These are phyloP conservation scores for Rhododendron kiyosumense DNA, from an alignment of 148 eudicot species.

Conservation along the genomic window DNA sequence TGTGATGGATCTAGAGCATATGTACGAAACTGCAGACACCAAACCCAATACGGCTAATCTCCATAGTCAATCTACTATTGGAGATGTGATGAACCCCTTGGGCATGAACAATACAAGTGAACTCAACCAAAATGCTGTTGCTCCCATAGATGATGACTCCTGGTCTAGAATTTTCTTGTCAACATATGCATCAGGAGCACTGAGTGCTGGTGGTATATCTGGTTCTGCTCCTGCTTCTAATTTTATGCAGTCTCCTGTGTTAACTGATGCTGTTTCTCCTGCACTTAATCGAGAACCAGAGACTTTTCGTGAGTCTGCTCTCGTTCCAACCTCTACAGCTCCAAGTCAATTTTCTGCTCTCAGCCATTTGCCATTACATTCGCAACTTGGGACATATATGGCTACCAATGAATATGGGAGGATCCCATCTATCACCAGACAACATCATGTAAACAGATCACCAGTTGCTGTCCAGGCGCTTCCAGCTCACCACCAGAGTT, in stretches of 20 bases:
- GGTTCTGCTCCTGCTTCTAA: constrained; percentile 16
- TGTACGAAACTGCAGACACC: constrained; percentile 32
- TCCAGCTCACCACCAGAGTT: constrained; percentile 38
- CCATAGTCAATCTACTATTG: constrained; percentile 20
- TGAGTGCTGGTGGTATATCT: constrained; percentile 22
- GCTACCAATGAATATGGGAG: constrained; percentile 36
- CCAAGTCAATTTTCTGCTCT: constrained; percentile 24
- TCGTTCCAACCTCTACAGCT: constrained; percentile 14
- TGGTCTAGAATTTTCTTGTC: constrained; percentile 32
- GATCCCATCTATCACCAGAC: constrained; percentile 27
- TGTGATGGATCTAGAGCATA: constrained; percentile 33
- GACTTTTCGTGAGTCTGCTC: constrained; percentile 27
- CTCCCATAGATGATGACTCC: constrained; percentile 25
- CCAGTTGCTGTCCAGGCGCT: constrained; percentile 59
- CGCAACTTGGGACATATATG: constrained; percentile 20
- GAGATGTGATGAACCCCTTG: constrained; percentile 8
- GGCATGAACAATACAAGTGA: constrained; percentile 25
- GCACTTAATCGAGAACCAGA: constrained; percentile 29
- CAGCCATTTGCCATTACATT: constrained; percentile 30
- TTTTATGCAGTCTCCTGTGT: constrained; percentile 35
- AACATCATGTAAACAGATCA: constrained; percentile 27
- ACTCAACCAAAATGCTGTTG: constrained; percentile 31
- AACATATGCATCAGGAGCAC: constrained; percentile 18
- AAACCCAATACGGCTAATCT: constrained; percentile 40
- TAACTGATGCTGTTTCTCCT: constrained; percentile 52